Evolutionary conservation across 495 filamentous ascomycete genomes (phyloP), one percentile per base, ranked within the genome.

Genomic region (Aspergillus heteromorphus): DNA sequence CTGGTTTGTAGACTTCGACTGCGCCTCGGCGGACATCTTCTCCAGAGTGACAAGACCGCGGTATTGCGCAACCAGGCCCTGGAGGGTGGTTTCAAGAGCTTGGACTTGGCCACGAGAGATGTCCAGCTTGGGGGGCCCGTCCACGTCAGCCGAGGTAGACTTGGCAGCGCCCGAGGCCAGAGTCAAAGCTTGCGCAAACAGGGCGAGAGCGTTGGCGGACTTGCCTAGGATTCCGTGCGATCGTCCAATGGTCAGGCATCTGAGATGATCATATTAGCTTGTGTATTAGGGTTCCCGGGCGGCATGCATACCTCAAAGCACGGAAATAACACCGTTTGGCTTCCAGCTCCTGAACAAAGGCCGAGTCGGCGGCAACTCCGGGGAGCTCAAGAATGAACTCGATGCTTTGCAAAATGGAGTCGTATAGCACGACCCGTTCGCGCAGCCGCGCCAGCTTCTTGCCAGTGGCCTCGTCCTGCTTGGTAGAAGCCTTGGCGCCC

Each of bases 401-500:
- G 53, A 99, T 72, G 69, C 89, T 96, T 61, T 86, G 87, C 11
- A 99, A 68, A 4, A 86, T 96, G 20, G 89, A 88, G 63, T 97
- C 91, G 66, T 97, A 97, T n/a, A 97, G 77, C 1, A 89, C 91
- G 11, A 91, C 86, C 58, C 89, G 85, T 64, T 97, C 95, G 63
- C 89, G 88, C 16, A 99, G 73, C 55, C 84, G 83, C 11, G 86
- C 84, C 47, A 96, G 70, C 62, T 90, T 91, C 57, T 82, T 81
- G 23, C 83, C 79, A 31, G 70, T 83, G 14, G 80, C 76, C 59
- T 84, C 79, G 47, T 79, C 78, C 54, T 86, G 83, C 61, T 86
- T 81, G 36, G 77, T 75, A 48, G 68, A 56, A 48, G 68, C 70
- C 59, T 79, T 81, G 34, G 67, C 65, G 48, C 65, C 63, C 55